Conservation (phyloP, 2,329 filamentous ascomycete species). For the Nemania sp. region DNA sequence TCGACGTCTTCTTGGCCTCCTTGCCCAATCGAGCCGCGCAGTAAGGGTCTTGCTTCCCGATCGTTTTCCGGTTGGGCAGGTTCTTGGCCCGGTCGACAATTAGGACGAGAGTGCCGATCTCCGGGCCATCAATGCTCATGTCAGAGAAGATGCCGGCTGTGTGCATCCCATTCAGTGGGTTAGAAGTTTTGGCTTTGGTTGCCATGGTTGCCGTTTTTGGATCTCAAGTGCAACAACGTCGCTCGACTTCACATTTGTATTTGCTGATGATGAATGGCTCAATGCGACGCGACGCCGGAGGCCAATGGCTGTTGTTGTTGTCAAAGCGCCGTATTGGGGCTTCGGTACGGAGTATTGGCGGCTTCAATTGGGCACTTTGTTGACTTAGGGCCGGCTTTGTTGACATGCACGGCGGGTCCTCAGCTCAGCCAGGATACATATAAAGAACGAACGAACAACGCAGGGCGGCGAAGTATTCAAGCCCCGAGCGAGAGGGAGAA, state of each 20-base stretch:
- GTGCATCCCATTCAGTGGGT: slow-evolving; percentile 68
- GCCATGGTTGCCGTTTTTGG: slow-evolving; percentile 49
- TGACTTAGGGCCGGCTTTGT: neutral
- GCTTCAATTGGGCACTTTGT: slow-evolving; percentile 2
- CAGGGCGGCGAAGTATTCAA: slow-evolving; percentile 1
- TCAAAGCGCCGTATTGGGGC: too few relatives aligned
- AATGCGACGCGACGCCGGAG: slow-evolving; percentile 1
- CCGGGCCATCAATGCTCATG: slow-evolving; percentile 88
- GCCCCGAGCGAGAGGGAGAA: slow-evolving; percentile 2
- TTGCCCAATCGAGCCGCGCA: slow-evolving; percentile 92
- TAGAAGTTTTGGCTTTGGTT: slow-evolving; percentile 53
- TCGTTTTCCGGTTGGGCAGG: slow-evolving; percentile 91
- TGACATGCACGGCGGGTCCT: slow-evolving; percentile 8
- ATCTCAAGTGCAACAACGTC: neutral
- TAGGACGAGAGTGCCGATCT: slow-evolving; percentile 89
- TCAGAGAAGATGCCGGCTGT: slow-evolving; percentile 93
- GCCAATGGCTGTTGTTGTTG: neutral
- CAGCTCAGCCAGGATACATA: neutral
- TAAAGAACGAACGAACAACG: slow-evolving; percentile 5
- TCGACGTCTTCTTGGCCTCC: slow-evolving; percentile 95
- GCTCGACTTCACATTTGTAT: slow-evolving; percentile 10
- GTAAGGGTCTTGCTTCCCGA: slow-evolving; percentile 98
- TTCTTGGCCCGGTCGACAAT: slow-evolving; percentile 97
- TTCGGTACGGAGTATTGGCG: neutral
- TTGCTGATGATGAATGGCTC: neutral